Evolutionary conservation across 352 stramenopile genomes (phyloP).

Genomic region (Globisporangium nagaii): DNA sequence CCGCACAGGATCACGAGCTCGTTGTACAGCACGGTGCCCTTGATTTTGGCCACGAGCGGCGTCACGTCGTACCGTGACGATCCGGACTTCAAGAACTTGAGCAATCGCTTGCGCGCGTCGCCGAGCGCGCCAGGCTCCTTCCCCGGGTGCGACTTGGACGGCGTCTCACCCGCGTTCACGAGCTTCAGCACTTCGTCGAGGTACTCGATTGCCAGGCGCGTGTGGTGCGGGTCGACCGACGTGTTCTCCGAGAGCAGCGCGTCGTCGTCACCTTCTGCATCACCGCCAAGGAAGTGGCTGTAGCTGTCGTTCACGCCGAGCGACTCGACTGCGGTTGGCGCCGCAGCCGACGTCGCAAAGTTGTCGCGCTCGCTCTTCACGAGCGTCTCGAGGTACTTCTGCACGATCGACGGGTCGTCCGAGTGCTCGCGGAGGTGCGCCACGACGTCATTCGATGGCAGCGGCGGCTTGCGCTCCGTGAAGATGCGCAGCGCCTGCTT

Average conservation of each 20-base stretch:
- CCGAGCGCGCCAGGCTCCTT: conserved; percentile 69
- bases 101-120: conserved; percentile 67
- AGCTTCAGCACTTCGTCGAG: conserved; percentile 79
- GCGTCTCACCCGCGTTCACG: conserved; percentile 55
- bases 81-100: conserved; percentile 76
- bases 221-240: conserved; percentile 72
- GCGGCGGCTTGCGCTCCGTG: conserved; percentile 58
- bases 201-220: conserved; percentile 80
- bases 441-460: conserved; percentile 77
- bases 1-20: conserved; percentile 85
- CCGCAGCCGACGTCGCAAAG: conserved; percentile 9
- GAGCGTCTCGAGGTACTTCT: conserved; percentile 79
- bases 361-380: conserved; percentile 49
- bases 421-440: conserved; percentile 73
- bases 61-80: conserved; percentile 75
- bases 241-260: conserved; percentile 15
- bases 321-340: conserved; percentile 13
- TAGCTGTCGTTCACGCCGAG: conserved; percentile 76
- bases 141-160: conserved; percentile 78
- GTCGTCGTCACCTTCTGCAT: conserved; percentile 48
- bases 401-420: conserved; percentile 61
- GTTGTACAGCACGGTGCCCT: conserved; percentile 67
- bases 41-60: conserved; percentile 73
- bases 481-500: conserved; percentile 83
- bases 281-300: conserved; percentile 69